phyloP scores from a whole-genome alignment of 306 rosid genomes.

The Malus domestica region DNA sequence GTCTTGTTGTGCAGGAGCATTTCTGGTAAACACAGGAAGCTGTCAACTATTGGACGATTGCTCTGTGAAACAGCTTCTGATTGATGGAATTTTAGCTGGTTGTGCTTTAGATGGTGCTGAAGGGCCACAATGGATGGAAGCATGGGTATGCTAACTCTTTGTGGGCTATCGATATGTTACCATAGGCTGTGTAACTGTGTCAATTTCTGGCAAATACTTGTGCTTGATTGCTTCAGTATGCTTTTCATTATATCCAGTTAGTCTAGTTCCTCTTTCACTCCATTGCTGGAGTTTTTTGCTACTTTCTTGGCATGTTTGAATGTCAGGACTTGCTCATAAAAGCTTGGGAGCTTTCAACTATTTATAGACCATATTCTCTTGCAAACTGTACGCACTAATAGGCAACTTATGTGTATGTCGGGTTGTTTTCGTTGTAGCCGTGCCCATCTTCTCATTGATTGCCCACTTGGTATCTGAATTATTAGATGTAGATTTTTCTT shows the following conservation, averaged over 20 bases:
- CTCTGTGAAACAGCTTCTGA: slow-evolving; percentile 92
- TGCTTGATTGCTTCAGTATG: slow-evolving; percentile 7
- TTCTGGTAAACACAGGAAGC: slow-evolving; percentile 93
- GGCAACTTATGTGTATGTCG: neutral
- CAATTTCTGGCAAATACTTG: slow-evolving; percentile 1
- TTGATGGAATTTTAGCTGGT: slow-evolving; percentile 96
- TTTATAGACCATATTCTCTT: neutral
- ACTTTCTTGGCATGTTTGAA: neutral
- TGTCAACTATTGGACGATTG: slow-evolving; percentile 96
- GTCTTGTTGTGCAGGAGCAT: slow-evolving; percentile 58
- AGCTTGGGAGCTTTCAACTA: neutral
- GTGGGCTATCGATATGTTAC: slow-evolving; percentile 3
- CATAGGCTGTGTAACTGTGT: neutral
- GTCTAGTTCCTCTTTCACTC: neutral
- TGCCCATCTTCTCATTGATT: neutral
- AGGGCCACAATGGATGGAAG: slow-evolving; percentile 99
- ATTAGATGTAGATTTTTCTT: neutral
- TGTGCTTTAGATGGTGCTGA: slow-evolving; percentile 99
- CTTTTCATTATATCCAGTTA: slow-evolving; percentile 1
- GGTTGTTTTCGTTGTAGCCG: neutral
- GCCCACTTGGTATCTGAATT: neutral
- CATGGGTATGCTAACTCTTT: slow-evolving; percentile 70
- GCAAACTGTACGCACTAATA: neutral
- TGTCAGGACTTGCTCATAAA: neutral
- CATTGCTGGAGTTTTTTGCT: neutral